Conservation (phyloP, 2,329 filamentous ascomycete species). For the Elsinoe perseae region DNA sequence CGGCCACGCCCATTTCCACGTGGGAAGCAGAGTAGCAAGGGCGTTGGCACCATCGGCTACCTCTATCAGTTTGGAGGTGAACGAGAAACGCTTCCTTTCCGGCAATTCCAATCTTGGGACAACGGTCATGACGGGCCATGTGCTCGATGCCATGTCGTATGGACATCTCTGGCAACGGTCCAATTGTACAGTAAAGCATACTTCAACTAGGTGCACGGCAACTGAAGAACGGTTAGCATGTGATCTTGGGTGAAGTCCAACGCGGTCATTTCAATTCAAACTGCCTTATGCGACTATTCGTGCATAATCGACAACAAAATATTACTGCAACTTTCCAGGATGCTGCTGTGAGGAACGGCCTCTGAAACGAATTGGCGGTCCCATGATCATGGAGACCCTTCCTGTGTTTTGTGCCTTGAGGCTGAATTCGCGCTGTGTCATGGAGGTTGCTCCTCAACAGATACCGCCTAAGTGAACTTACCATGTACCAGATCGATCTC, state of each 20-base stretch:
- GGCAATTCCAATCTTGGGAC: not conserved
- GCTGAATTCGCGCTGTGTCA: not conserved
- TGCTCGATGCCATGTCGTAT: not conserved
- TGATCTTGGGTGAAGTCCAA: not conserved
- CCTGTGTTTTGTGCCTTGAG: no score
- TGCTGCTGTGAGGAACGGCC: not conserved
- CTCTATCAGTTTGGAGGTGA: not conserved
- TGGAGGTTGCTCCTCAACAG: not conserved
- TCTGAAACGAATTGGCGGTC: not conserved
- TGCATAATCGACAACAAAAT: not conserved
- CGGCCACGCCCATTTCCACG: conserved; percentile 10
- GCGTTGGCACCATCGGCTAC: conserved; percentile 2
- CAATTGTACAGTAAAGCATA: not conserved
- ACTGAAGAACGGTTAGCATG: not conserved
- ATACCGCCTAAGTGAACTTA: not conserved
- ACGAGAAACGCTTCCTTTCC: not conserved
- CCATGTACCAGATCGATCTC: not conserved
- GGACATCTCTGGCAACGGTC: not conserved
- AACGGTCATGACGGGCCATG: conserved; percentile 2
- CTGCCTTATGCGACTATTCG: not conserved
- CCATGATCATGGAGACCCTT: no score
- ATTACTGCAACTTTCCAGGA: no score
- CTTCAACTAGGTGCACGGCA: not conserved
- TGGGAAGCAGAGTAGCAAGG: not conserved
- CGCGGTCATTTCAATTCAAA: not conserved